phyloP scores from a whole-genome alignment of 257 asterid genomes.

The Gentiana macrophylla region DNA sequence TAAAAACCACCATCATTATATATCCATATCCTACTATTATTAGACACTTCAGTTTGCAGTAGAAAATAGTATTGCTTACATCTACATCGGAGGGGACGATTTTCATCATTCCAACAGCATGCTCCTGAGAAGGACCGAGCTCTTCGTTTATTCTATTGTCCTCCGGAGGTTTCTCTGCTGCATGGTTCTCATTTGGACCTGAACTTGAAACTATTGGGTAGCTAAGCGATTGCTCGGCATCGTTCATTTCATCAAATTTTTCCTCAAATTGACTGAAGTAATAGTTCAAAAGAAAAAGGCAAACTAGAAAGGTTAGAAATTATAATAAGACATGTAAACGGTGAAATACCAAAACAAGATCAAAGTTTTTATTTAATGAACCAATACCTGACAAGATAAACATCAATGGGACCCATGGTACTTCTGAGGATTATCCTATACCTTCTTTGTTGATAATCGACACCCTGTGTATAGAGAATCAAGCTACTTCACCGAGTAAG shows the following conservation, averaged over 20 bases:
- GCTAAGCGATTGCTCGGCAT: conserved; percentile 41
- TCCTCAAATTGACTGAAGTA: conserved; percentile 81
- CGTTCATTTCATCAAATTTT: conserved; percentile 72
- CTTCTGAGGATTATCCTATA: conserved; percentile 92
- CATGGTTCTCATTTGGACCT: conserved; percentile 44
- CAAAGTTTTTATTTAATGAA: background rate
- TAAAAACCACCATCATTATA: background rate
- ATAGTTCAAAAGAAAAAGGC: background rate
- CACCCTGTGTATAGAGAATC: conserved; percentile 41
- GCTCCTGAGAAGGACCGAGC: conserved; percentile 47
- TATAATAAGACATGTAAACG: background rate
- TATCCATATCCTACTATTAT: background rate
- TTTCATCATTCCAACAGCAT: conserved; percentile 63
- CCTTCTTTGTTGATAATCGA: conserved; percentile 89
- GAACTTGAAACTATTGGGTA: conserved; percentile 54
- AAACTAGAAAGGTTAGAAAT: conserved; percentile 1
- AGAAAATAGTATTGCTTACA: conserved; percentile 32
- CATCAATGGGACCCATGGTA: conserved; percentile 95
- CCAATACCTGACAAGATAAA: conserved; percentile 85
- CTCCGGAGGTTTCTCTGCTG: conserved; percentile 21
- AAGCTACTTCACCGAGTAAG: conserved; percentile 14
- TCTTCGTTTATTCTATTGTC: conserved; percentile 24
- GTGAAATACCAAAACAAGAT: background rate
- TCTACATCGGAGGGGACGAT: conserved; percentile 72
- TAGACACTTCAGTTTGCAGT: too few species aligned